A percentile compares a stretch with the other conserved stretches of the same genome.
Conservation (phyloP, 2,329 filamentous ascomycete genomes). For the Ophiognomonia clavigignenti-juglandacearum region DNA sequence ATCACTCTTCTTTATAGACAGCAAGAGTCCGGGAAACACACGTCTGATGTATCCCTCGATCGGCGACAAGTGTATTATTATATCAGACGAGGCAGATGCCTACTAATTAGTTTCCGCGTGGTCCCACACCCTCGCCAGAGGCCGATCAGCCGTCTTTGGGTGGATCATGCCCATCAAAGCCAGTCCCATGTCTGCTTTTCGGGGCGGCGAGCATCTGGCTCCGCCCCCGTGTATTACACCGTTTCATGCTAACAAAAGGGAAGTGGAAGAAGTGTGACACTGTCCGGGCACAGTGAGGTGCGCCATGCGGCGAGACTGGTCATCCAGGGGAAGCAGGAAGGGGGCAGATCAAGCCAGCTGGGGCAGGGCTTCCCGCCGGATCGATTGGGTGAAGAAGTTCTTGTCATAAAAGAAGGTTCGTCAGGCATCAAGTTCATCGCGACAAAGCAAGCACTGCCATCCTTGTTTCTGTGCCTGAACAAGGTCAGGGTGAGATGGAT, state of each 20-base stretch:
- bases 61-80: neutral
- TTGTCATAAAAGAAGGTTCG: neutral
- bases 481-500: no score
- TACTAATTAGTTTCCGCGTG: no score
- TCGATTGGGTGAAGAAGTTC: neutral
- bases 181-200: neutral
- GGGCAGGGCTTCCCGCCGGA: neutral
- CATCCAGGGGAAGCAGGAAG: neutral
- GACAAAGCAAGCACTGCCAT: neutral
- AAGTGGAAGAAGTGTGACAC: neutral
- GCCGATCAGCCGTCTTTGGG: neutral
- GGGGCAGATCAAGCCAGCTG: neutral
- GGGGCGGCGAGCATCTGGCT: neutral
- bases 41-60: no score
- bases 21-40: no score
- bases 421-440: neutral
- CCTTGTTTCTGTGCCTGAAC: neutral
- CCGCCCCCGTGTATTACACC: neutral
- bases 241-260: neutral
- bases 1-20: neutral
- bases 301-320: neutral
- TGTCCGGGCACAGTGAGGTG: neutral
- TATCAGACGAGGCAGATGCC: neutral
- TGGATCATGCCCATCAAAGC: neutral
- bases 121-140: neutral